Conservation (phyloP, 805 yeast genomes). For the Ogataea glucozyma region DNA sequence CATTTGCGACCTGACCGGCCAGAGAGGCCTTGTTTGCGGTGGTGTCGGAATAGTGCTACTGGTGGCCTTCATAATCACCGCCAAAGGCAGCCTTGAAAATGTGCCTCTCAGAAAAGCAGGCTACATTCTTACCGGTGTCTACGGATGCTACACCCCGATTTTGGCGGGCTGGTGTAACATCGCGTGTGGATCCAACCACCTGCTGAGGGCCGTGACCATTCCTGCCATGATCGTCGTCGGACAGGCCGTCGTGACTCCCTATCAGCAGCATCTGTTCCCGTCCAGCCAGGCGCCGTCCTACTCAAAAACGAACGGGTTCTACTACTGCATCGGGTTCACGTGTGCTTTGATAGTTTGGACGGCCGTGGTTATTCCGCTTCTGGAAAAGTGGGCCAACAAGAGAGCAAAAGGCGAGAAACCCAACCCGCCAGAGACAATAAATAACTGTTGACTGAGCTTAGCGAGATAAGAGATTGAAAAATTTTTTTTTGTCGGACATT, state of each 20-base stretch:
- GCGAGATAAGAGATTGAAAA: too few species aligned
- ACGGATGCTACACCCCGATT: slow-evolving; percentile 56
- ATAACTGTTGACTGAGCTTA: too few species aligned
- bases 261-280: slow-evolving; percentile 34
- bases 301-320: slow-evolving; percentile 29
- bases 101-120: slow-evolving; percentile 28
- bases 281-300: slow-evolving; percentile 35
- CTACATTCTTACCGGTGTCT: slow-evolving; percentile 25
- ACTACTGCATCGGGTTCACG: slow-evolving; percentile 29
- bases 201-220: slow-evolving; percentile 29
- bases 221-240: slow-evolving; percentile 31
- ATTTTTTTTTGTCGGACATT: too few species aligned
- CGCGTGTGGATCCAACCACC: slow-evolving; percentile 40
- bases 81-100: slow-evolving; percentile 12
- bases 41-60: slow-evolving; percentile 48
- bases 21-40: slow-evolving; percentile 37
- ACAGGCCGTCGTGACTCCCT: slow-evolving; percentile 30
- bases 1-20: slow-evolving; percentile 27
- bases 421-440: too few species aligned
- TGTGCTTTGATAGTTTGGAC: slow-evolving; percentile 27
- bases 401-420: not conserved
- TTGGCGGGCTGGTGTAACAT: slow-evolving; percentile 67
- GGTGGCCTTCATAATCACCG: slow-evolving; percentile 33
- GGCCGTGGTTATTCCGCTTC: slow-evolving; percentile 25
- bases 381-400: slow-evolving; percentile 18